Evolutionary conservation across 768 basidiomycete genomes (phyloP).

Genomic region (Cubamyces sp.): DNA sequence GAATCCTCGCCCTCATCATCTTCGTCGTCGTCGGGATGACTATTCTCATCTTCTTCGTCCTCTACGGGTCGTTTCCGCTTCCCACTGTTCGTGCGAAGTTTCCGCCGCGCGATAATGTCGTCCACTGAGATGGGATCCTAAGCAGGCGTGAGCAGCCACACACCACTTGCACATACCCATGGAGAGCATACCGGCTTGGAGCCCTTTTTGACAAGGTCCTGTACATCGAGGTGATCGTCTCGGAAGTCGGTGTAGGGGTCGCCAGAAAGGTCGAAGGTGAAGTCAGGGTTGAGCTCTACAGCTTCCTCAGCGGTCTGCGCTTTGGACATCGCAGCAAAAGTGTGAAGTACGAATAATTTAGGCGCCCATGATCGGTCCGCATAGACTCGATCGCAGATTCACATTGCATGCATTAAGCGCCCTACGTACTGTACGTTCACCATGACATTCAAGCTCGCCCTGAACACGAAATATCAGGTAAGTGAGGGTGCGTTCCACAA

Average conservation of each 20-base stretch:
- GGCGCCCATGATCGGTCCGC: slow-evolving; percentile 20
- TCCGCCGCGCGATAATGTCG: slow-evolving; percentile 85
- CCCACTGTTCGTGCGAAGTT: slow-evolving; percentile 40
- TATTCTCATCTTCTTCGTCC: slow-evolving; percentile 38
- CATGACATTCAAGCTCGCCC: not conserved
- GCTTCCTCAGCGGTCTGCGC: slow-evolving; percentile 52
- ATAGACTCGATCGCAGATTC: slow-evolving; percentile 5
- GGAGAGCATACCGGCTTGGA: slow-evolving; percentile 58
- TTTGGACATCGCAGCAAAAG: slow-evolving; percentile 25
- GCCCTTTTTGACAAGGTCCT: slow-evolving; percentile 64
- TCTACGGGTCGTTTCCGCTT: slow-evolving; percentile 66
- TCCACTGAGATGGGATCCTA: slow-evolving; percentile 86
- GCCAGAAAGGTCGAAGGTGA: slow-evolving; percentile 78
- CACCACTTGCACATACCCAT: slow-evolving; percentile 3
- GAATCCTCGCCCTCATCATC: slow-evolving; percentile 45
- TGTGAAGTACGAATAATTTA: slow-evolving; percentile 18
- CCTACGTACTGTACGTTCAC: not conserved
- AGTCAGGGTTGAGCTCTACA: slow-evolving; percentile 72
- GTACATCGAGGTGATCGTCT: slow-evolving; percentile 42
- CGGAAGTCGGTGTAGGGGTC: slow-evolving; percentile 68
- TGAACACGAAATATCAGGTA: not conserved
- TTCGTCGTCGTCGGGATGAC: slow-evolving; percentile 32
- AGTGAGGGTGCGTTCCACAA: slow-evolving; percentile 15
- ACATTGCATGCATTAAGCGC: not conserved
- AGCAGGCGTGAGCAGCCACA: slow-evolving; percentile 15